Base-by-base conservation (phyloP, 1,139 yeast species). In the Lodderomyces oxycetoniae region DNA sequence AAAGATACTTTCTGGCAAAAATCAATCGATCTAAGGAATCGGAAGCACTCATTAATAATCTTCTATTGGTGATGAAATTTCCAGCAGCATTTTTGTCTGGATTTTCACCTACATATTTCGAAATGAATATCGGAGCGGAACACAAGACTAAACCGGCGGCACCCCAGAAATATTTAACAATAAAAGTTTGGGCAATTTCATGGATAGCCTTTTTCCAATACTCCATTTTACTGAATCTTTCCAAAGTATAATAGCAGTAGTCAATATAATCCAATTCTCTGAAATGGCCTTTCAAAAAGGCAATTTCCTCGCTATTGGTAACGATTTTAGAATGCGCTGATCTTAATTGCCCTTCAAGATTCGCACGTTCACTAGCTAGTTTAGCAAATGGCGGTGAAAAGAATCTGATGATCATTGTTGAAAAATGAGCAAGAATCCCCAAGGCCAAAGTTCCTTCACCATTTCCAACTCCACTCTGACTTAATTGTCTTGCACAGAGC, bases 91-190 rank as follows among this genome's bases (percentile, higher is more conserved):
- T 61, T n/a, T 66, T 59, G 38, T 71, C 79, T 11, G 73, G 67
- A 8, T 63, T 59, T 33, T 64, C 59, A 14, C 73, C 72, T 37
- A 68, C 46, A 44, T 77, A 77, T 39, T 79, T 77, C 41, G 73
- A 71, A 45, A 85, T 77, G 52, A 89, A 89, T 1, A 88, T 86
- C 3, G 96, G 96, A 4, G 91, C 80, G 1, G 95, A 80, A 61
- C 96, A 89, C 34, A 89, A 67, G 1, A 81, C 77, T 42, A 89
- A 71, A 5, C 97, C 96, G 30, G 93, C 86, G 3, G 96, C 96
- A 41, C 97, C 96, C 93, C 96, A 84, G 37, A 88, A 77, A 57
- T 89, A 89, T 56, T 89, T 89, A 41, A 89, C 91, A 42, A 87
- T 79, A 51, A 88, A 89, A 37, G 76, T 85, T 54, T 81, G 89